phyloP scores from a whole-genome alignment of 345 rosid species.

The Salix koriyanagi region DNA sequence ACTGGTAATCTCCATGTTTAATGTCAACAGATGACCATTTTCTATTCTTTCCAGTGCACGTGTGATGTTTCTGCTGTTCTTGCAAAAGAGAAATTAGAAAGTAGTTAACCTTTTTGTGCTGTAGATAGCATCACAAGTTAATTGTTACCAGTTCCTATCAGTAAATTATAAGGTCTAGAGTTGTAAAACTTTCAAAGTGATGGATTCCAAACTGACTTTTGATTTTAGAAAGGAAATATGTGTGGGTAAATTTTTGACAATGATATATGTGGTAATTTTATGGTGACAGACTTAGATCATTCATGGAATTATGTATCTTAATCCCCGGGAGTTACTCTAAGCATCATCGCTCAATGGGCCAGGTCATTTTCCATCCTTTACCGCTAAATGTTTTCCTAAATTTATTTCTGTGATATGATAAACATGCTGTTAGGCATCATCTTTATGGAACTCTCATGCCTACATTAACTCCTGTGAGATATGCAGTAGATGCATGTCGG shows the following conservation, averaged over 20 bases:
- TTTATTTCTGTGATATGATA: neutral
- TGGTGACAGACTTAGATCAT: slow-evolving; percentile 66
- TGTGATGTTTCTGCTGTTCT: neutral
- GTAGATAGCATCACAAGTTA: too few species aligned
- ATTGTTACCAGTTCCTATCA: too few species aligned
- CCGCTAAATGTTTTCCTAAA: neutral
- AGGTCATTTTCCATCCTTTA: slow-evolving; percentile 29
- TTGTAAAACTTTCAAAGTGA: neutral
- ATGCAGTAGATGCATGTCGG: neutral
- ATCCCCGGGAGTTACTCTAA: slow-evolving; percentile 66
- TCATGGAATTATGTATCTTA: slow-evolving; percentile 90
- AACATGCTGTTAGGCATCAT: neutral
- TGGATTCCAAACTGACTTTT: neutral
- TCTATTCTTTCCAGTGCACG: neutral
- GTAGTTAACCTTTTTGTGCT: neutral
- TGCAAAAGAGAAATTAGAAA: neutral
- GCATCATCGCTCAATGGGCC: slow-evolving; percentile 35
- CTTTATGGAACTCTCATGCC: neutral
- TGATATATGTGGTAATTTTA: slow-evolving; percentile 5
- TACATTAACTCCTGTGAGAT: neutral
- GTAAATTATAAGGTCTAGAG: neutral
- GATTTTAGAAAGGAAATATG: neutral
- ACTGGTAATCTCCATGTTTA: neutral
- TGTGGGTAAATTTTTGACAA: neutral
- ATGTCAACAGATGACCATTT: neutral